Conservation (phyloP, 1,139 yeast species). For the Magnusiomyces magnusii region DNA sequence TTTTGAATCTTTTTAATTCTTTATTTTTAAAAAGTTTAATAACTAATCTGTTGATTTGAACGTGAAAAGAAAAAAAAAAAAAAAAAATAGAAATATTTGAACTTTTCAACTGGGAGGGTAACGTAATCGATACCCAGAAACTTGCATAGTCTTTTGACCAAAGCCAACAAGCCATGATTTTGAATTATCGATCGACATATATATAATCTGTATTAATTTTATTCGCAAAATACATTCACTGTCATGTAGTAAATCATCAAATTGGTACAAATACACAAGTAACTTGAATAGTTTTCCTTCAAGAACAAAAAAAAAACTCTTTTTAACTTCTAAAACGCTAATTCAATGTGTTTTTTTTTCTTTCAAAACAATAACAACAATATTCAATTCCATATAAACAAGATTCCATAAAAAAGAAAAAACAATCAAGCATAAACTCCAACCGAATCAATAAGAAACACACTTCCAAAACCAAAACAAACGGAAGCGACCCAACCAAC, state of each 20-base stretch:
- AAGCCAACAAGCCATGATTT: no score
- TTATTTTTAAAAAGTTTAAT: not conserved
- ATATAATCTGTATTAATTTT: no score
- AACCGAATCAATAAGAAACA: conserved; percentile 34
- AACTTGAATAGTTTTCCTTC: not conserved
- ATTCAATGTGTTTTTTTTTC: not conserved
- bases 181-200: no score
- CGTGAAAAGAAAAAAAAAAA: not conserved
- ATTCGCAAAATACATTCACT: no score
- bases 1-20: not conserved
- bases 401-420: no score
- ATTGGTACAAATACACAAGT: not conserved
- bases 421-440: conserved; percentile 36
- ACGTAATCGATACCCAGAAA: not conserved
- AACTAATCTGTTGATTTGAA: not conserved
- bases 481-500: conserved; percentile 29
- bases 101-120: not conserved
- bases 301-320: not conserved
- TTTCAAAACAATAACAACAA: no score
- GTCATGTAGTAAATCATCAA: no score
- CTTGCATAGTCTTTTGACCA: not conserved
- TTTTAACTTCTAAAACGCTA: not conserved
- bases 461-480: conserved; percentile 34
- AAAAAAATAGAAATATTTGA: not conserved
- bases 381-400: no score